Evolutionary conservation across 768 basidiomycete genomes (phyloP), one percentile per base, ranked within the genome.

Genomic region (Lepiota brunneoincarnata): DNA sequence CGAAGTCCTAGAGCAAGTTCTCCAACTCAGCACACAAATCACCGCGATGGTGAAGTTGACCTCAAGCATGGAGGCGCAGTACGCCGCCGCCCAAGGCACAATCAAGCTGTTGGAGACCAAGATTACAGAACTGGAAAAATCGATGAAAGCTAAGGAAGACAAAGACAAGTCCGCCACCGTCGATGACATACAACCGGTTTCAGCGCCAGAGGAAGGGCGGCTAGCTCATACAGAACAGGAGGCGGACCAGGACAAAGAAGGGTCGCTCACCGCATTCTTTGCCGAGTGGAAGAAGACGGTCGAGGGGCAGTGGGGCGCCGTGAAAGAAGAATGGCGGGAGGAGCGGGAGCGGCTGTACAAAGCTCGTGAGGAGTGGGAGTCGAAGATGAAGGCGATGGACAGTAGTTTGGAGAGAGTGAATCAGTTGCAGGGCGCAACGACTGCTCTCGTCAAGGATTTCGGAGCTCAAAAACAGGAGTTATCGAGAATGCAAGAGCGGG

Each of bases 311-410:
- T 94, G 91, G 91, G 79, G 73, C 34, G 72, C 69, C 24, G 85
- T 94, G 28, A 82, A 86, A 61, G 86, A 91, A 59, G 88, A 89
- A 51, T 97, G 93, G 93, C 78, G 77, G 1, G 75, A 80, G 35
- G 94, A 97, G 68, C 77, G 93, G 3, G 87, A 87, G 56, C 76
- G 91, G 17, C 75, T 97, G 10, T 75, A 77, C 37, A 73, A 78
- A 17, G 91, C 91, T 11, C 77, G 86, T 44, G 84, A 89, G 38
- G 91, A 94, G 60, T 95, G 89, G 87, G 94, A 95, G 69, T 69
- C 55, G 5, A 77, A 82, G 51, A 72, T 80, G 49, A 72, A 76
- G 11, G 67, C 67, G 7, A 71, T 85, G n/a, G 83, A 86, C 59
- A 68, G 72, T 12, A 76, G 80, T 3, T 58, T 87, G n/a, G 78